Evolutionary conservation across 306 rosid species (phyloP).

Genomic region (Vicia sativa): DNA sequence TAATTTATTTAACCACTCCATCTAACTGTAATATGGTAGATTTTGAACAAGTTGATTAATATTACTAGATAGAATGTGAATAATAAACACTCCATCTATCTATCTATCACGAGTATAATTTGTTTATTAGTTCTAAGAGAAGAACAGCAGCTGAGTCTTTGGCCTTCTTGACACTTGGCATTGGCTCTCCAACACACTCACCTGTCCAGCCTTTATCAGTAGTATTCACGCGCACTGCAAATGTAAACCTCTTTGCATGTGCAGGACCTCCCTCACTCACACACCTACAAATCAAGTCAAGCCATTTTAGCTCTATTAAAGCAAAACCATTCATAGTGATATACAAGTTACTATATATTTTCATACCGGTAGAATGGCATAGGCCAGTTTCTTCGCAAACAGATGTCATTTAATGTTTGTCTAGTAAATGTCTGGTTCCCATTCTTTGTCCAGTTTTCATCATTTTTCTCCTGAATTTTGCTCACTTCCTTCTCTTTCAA

Average conservation of each 20-base stretch:
- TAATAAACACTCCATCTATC: not conserved
- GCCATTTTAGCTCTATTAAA: not conserved
- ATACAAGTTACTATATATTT: not conserved
- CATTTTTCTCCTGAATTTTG: conserved; percentile 61
- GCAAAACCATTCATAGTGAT: not conserved
- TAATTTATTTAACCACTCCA: conserved; percentile 16
- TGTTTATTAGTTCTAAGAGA: conserved; percentile 80
- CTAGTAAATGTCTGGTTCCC: conserved; percentile 91
- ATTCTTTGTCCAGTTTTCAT: conserved; percentile 76
- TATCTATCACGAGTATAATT: conserved; percentile 61
- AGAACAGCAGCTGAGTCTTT: conserved; percentile 97
- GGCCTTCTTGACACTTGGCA: conserved; percentile 99
- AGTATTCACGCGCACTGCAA: conserved; percentile 90
- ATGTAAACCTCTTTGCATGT: conserved; percentile 97
- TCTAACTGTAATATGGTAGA: not conserved
- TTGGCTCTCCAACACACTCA: conserved; percentile 95
- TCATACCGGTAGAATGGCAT: conserved; percentile 87
- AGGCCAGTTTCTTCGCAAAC: conserved; percentile 96
- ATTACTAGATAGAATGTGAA: conserved; percentile 16
- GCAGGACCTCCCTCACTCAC: conserved; percentile 99
- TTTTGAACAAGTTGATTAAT: conserved; percentile 27
- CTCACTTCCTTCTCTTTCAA: conserved; percentile 81
- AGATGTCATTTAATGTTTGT: conserved; percentile 89
- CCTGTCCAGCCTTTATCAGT: conserved; percentile 89
- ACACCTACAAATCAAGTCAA: conserved; percentile 54